phyloP scores from a whole-genome alignment of 208 protist species.

The Leishmania tropica region DNA sequence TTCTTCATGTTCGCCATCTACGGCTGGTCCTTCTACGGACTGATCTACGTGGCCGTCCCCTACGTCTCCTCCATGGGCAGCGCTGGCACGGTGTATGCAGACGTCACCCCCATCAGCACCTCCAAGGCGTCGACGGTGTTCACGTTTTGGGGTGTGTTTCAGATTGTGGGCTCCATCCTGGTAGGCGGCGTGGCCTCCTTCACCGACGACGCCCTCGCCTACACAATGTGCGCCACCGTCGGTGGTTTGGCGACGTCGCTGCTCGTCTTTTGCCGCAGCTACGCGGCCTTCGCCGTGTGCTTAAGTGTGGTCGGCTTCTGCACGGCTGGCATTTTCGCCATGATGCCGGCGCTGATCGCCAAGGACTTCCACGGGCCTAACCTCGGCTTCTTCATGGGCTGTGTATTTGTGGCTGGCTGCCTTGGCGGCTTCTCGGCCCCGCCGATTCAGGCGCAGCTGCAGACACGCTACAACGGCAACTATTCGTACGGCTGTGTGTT shows the following conservation, averaged over 20 bases:
- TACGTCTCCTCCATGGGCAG: constrained; percentile 84
- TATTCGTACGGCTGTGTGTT: constrained; percentile 82
- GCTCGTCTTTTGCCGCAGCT: constrained; percentile 68
- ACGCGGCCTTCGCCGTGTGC: constrained; percentile 64
- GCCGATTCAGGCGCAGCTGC: constrained; percentile 72
- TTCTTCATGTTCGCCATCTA: constrained; percentile 83
- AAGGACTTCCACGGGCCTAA: constrained; percentile 77
- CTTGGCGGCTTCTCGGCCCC: constrained; percentile 79
- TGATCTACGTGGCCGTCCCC: constrained; percentile 76
- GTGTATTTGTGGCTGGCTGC: constrained; percentile 69
- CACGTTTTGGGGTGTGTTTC: constrained; percentile 79
- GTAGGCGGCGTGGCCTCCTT: constrained; percentile 60
- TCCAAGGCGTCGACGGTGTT: constrained; percentile 71
- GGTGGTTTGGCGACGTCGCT: constrained; percentile 46
- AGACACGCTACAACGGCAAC: constrained; percentile 65
- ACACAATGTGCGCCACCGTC: constrained; percentile 51
- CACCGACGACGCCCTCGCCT: constrained; percentile 65
- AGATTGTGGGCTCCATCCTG: constrained; percentile 72
- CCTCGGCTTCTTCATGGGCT: constrained; percentile 78
- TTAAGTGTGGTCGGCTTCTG: constrained; percentile 75
- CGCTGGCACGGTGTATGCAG: constrained; percentile 66
- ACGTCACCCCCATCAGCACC: constrained; percentile 45
- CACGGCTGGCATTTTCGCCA: constrained; percentile 81
- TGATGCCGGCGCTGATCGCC: constrained; percentile 80
- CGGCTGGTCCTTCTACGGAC: constrained; percentile 79